Base-by-base conservation (phyloP, 345 rosid species). In the Schrenkiella parvula region DNA sequence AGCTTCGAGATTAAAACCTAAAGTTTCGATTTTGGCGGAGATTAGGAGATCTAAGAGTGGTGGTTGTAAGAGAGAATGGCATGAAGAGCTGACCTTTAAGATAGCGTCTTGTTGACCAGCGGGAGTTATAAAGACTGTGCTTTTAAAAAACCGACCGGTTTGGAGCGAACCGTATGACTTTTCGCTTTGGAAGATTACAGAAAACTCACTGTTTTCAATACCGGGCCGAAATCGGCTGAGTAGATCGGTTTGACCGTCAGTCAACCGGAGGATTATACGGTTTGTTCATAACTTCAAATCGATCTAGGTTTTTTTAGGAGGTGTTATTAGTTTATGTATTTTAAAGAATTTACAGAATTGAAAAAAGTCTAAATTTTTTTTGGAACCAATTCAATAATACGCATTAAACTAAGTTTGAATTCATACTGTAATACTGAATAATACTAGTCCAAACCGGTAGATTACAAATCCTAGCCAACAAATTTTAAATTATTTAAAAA, bases 81-180 rank as follows among this genome's bases (percentile, higher is more conserved):
- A 78, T 59, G 17, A 64, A 66, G 35, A 19, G 59, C 46, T 68
- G 66, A 38, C 78, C 74, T 61, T 58, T 60, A 70, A 62, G 58
- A 60, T 68, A 68, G 71, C 60, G 19, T 46, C 6, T 25, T 28
- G 29, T 64, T 54, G 56, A 73, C 77, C 68, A 21, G 54, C 46
- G 63, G 41, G 63, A 68, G 29, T 29, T 43, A 19, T 42, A 19
- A 2, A 23, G 10, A 2, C 60, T 29, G 2, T 26, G 61, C 28
- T 54, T 29, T 53, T n/a, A 3, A 15, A 15, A 29, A 55, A 31
- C 60, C 60, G 39, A 55, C 35, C 21, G 39, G 39, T 55, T 17
- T 55, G 23, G 4, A 51, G 18, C 56, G 56, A 34, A n/a, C n/a
- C n/a, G n/a, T n/a, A n/a, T n/a, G n/a, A n/a, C n/a, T n/a, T n/a